A percentile compares a stretch with the other conserved stretches of the same genome.
Conservation (phyloP, 192 early-diverging fungal genomes). For the Coemansia sp. region DNA sequence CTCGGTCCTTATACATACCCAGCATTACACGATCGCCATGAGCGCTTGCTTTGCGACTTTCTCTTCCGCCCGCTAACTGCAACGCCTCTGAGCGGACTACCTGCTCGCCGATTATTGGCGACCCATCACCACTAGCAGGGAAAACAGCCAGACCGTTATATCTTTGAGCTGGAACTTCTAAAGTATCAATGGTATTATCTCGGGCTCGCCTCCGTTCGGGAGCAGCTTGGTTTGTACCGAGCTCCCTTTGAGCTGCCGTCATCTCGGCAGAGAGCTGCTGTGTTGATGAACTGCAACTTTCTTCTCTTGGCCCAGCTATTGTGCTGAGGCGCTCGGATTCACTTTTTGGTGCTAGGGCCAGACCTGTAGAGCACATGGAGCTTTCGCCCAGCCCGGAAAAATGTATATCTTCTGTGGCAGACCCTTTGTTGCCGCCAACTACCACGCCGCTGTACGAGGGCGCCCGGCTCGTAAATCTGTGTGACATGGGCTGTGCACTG, state of each 20-base stretch:
- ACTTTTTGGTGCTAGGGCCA: constrained; percentile 3
- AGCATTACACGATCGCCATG: neutral
- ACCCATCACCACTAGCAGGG: neutral
- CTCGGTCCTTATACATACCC: constrained; percentile 5
- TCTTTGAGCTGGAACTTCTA: neutral
- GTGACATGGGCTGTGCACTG: constrained; percentile 9
- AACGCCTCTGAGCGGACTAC: neutral
- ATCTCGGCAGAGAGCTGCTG: neutral
- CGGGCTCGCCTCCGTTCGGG: neutral
- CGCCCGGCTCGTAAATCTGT: constrained; percentile 6
- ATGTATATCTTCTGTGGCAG: constrained; percentile 2
- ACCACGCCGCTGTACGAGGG: neutral
- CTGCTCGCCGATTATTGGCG: neutral
- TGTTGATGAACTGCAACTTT: neutral
- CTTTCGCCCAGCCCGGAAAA: constrained; percentile 19
- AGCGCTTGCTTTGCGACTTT: constrained; percentile 12
- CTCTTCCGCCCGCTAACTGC: neutral
- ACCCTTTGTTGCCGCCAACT: neutral
- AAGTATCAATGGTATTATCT: neutral
- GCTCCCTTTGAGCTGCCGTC: neutral
- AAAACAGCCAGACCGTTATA: neutral
- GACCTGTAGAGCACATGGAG: constrained; percentile 20
- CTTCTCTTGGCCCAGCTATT: neutral
- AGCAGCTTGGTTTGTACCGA: neutral
- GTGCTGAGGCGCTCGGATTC: neutral